Evolutionary conservation across 225 moss, liverwort and hornwort species (phyloP), one percentile per base, ranked within the genome.

Genomic region (Pseudisothecium myosuroides): DNA sequence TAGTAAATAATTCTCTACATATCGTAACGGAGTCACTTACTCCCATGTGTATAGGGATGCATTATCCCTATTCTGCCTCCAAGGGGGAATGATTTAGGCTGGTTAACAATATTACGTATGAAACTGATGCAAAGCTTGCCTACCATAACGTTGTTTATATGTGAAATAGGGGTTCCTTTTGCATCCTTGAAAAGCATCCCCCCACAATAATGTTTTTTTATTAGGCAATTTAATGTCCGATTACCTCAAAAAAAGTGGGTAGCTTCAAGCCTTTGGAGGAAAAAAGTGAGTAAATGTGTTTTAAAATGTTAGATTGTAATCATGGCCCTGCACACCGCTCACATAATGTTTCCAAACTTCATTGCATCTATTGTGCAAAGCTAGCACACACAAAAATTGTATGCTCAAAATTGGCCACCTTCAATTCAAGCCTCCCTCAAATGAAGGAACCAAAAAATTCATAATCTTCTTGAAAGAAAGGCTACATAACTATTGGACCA

Each of bases 251-350:
- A 69, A 39, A 39, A 39, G 7, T 69, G 4, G n/a, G n/a, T 39
- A 22, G 22, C 12, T 22, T 24, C 55, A 55, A 55, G 19, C 55
- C 55, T 19, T 19, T 8, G 2, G 17, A 49, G 10, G 39, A 69
- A 66, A 11, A 37, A 23, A 69, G 14, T 39, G 2, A 1, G 4
- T 66, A 10, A 12, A 39, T n/a, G 7, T 24, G 5, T 41, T 41
- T 14, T 4, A 41, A 26, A 24, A 41, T 1, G 5, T 5, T 5
- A 41, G 5, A 71, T 0, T 39, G 1, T 69, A 12, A 24, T 69
- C 23, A 24, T 12, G 12, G 4, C 1, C 13, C 4, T 22, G 3
- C 1, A 11, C 2, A 68, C 7, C 1, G 13, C 22, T 69, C 7
- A 7, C 6, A 69, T 39, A n/a, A n/a, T 69, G 23, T 39, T 69